A percentile compares a stretch with the other conserved stretches of the same genome.
Conservation (phyloP, 768 basidiomycete species). For the Rickenella mellea region DNA sequence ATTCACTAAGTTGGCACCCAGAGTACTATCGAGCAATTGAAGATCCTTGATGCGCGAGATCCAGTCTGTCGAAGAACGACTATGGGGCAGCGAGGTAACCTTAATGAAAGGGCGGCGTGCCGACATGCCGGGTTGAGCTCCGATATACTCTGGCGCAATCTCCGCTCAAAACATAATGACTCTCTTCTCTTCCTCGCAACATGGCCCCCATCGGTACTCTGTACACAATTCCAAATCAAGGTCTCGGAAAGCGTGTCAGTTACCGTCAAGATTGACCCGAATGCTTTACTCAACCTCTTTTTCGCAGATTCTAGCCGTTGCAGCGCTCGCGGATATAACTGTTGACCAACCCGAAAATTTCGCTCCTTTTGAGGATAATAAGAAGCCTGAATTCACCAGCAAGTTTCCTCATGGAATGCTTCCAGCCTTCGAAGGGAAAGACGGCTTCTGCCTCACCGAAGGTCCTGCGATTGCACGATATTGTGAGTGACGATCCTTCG, state of each 20-base stretch:
- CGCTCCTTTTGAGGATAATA: constrained; percentile 56
- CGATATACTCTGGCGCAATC: no score
- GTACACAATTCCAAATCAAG: constrained; percentile 37
- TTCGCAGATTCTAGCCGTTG: constrained; percentile 46
- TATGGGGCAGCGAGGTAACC: no score
- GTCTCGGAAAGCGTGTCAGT: constrained; percentile 41
- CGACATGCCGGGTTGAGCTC: no score
- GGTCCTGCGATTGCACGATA: constrained; percentile 76
- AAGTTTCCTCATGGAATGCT: constrained; percentile 83
- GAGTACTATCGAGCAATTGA: no score
- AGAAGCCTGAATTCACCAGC: constrained; percentile 53
- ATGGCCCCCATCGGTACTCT: constrained; percentile 60
- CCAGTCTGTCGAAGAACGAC: no score
- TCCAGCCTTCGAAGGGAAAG: constrained; percentile 67
- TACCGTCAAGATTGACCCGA: background rate
- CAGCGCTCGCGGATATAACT: constrained; percentile 49
- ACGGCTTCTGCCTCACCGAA: constrained; percentile 78
- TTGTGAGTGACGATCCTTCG: no score
- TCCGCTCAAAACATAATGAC: no score
- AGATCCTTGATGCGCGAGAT: no score
- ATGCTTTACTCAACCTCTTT: background rate
- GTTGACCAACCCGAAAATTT: constrained; percentile 45
- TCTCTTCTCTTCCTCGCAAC: constrained; percentile 32
- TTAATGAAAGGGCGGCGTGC: no score
- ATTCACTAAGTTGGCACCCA: no score